Percentiles rank a stretch among this genome's conserved stretches.
phyloP scores from a whole-genome alignment of 2,329 filamentous ascomycete genomes.

The Arthrinium phaeospermum region DNA sequence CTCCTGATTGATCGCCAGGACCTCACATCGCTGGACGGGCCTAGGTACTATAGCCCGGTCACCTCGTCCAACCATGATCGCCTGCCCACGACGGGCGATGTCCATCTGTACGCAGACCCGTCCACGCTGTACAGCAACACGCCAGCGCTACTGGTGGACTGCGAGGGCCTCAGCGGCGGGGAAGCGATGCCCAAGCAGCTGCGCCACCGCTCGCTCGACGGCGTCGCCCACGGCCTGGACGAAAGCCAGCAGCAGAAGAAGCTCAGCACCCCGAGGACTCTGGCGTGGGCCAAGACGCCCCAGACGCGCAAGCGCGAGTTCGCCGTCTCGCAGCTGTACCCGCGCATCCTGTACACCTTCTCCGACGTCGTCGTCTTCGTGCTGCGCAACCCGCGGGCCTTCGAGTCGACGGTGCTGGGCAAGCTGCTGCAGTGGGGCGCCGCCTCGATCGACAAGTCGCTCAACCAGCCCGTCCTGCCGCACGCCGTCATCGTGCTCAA shows the following conservation, averaged over 20 bases:
- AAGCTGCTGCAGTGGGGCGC: constrained; percentile 56
- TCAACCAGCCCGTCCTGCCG: constrained; percentile 60
- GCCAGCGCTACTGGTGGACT: constrained; percentile 57
- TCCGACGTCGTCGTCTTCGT: constrained; percentile 53
- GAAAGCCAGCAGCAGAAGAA: constrained; percentile 26
- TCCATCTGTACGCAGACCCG: constrained; percentile 58
- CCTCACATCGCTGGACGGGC: constrained; percentile 33
- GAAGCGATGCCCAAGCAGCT: constrained; percentile 44
- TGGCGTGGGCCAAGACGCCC: constrained; percentile 43
- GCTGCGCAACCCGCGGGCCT: constrained; percentile 46
- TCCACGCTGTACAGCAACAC: constrained; percentile 42
- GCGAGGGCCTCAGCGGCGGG: constrained; percentile 57
- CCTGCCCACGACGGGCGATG: constrained; percentile 55
- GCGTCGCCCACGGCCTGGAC: constrained; percentile 21
- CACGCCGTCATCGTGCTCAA: constrained; percentile 61
- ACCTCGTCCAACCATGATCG: constrained; percentile 48
- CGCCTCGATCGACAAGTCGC: constrained; percentile 56
- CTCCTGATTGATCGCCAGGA: constrained; percentile 49
- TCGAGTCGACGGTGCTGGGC: constrained; percentile 47
- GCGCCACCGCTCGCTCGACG: constrained; percentile 30
- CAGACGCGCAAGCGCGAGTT: constrained; percentile 43
- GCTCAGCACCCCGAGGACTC: constrained; percentile 31
- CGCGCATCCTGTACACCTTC: constrained; percentile 52
- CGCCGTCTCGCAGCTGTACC: constrained; percentile 48
- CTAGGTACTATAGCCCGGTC: constrained; percentile 48